A percentile compares a stretch with the other conserved stretches of the same genome.
These are phyloP conservation scores for Aspergillus glaucus DNA, from an alignment of 2,329 filamentous ascomycete genomes.

Conservation along the genomic window DNA sequence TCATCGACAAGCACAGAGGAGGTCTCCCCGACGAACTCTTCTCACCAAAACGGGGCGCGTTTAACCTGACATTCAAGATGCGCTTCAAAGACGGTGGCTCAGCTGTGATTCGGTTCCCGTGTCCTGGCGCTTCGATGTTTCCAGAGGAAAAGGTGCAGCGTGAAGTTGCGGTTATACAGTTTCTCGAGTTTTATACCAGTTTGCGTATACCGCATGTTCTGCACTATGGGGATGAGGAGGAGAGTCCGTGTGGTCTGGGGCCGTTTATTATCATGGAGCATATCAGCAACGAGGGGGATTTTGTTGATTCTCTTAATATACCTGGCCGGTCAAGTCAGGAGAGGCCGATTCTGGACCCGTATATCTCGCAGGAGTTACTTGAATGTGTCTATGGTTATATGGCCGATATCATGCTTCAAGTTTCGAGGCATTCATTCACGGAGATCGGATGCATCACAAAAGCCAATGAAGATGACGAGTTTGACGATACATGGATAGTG, in stretches of 20 bases:
- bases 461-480: background rate
- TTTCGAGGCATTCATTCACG: constrained; percentile 29
- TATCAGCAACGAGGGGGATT: background rate
- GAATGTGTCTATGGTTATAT: constrained; percentile 34
- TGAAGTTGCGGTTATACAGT: background rate
- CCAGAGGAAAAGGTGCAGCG: background rate
- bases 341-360: constrained; percentile 24
- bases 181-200: background rate
- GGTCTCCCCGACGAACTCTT: no score
- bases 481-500: constrained; percentile 15
- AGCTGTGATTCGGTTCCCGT: background rate
- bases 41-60: no score
- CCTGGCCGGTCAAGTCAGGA: background rate
- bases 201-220: background rate
- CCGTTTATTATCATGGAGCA: background rate
- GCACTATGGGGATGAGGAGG: background rate
- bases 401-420: constrained; percentile 34
- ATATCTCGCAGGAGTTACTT: constrained; percentile 29
- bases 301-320: background rate
- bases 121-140: background rate
- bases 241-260: background rate
- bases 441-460: constrained; percentile 34
- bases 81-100: background rate
- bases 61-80: background rate
- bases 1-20: no score